Evolutionary conservation across 192 early-diverging fungal species (phyloP).

Genomic region (Cladochytrium replicatum): DNA sequence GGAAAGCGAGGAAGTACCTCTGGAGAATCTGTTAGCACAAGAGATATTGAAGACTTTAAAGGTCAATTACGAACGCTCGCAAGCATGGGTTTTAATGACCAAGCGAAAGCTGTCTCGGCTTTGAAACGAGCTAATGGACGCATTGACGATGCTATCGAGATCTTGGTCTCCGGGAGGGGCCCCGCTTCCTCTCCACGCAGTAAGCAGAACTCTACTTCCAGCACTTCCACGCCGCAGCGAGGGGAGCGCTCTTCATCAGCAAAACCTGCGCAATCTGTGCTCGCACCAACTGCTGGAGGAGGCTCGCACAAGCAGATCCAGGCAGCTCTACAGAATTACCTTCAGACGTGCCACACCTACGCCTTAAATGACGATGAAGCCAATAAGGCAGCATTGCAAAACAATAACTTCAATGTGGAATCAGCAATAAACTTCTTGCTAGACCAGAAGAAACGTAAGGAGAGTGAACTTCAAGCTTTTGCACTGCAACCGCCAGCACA

Average conservation of each 20-base stretch:
- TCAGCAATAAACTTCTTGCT: slow-evolving; percentile 58
- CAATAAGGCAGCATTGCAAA: slow-evolving; percentile 59
- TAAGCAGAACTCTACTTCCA: background rate
- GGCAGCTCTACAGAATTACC: slow-evolving; percentile 19
- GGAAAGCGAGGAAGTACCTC: background rate
- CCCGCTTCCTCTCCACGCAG: no score
- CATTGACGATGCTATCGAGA: slow-evolving; percentile 62
- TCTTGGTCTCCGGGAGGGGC: no score
- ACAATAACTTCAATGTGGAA: slow-evolving; percentile 65
- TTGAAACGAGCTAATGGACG: slow-evolving; percentile 61
- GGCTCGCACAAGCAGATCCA: no score
- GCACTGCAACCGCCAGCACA: background rate
- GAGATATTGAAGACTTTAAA: no score
- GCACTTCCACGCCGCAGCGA: background rate
- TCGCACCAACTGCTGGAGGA: no score
- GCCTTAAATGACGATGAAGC: slow-evolving; percentile 61
- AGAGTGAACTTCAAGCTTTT: no score
- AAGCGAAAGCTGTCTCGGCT: slow-evolving; percentile 51
- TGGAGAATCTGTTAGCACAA: slow-evolving; percentile 1
- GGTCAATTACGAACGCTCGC: slow-evolving; percentile 25
- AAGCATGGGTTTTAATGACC: slow-evolving; percentile 81
- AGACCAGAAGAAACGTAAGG: slow-evolving; percentile 21
- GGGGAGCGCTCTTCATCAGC: background rate
- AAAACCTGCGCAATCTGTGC: slow-evolving; percentile 36
- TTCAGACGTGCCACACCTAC: no score